Percentiles rank a stretch among this genome's conserved stretches.
These are phyloP conservation scores for Platanus orientalis DNA, from an alignment of 164 flowering plant genomes.

Conservation along the genomic window DNA sequence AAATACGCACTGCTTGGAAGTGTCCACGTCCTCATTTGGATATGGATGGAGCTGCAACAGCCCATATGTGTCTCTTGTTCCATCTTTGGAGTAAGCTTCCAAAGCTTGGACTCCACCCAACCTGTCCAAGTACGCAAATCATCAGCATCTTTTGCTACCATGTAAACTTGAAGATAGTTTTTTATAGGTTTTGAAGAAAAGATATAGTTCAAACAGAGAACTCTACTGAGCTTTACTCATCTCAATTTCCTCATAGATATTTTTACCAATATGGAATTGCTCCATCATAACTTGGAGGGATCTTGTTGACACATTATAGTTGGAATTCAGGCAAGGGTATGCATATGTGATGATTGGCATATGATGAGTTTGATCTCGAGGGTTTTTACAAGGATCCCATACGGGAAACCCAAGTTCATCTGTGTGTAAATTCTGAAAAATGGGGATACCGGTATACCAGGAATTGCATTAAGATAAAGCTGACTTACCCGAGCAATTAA, in stretches of 20 bases:
- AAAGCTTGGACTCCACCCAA: constrained; percentile 99
- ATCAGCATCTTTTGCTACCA: constrained; percentile 78
- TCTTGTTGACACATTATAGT: constrained; percentile 91
- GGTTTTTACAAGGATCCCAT: constrained; percentile 96
- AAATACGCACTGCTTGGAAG: constrained; percentile 66
- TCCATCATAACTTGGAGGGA: constrained; percentile 94
- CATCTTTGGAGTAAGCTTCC: constrained; percentile 86
- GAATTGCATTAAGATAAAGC: constrained; percentile 89
- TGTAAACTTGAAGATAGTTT: constrained; percentile 91
- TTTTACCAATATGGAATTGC: constrained; percentile 75
- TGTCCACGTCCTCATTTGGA: constrained; percentile 71
- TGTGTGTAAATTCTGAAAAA: constrained; percentile 91
- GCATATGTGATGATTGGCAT: constrained; percentile 99
- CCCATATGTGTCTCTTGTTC: constrained; percentile 94
- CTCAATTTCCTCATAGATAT: constrained; percentile 86
- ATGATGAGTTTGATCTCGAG: constrained; percentile 71
- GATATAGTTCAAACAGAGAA: constrained; percentile 77
- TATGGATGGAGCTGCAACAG: constrained; percentile 95
- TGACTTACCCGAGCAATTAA: constrained; percentile 95
- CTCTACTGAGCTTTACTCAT: constrained; percentile 70
- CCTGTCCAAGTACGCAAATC: constrained; percentile 92
- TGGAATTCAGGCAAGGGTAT: constrained; percentile 98
- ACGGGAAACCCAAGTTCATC: constrained; percentile 81
- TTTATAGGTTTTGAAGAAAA: constrained; percentile 84
- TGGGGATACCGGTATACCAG: constrained; percentile 88